Evolutionary conservation across 2,329 filamentous ascomycete species (phyloP).

Genomic region (Cadophora gregata): DNA sequence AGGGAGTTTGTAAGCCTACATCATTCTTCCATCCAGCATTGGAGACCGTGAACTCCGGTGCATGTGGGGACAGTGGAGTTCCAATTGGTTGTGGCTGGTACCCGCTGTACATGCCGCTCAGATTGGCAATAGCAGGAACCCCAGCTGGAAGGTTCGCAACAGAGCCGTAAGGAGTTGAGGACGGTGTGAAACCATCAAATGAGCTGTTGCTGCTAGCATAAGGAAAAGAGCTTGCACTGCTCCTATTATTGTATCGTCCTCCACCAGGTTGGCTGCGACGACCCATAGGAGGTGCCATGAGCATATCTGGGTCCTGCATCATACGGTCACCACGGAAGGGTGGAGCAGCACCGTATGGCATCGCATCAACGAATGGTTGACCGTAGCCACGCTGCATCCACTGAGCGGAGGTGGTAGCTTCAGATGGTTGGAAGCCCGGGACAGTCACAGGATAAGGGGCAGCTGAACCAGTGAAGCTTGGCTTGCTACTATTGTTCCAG

Average conservation of each 20-base stretch:
- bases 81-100: constrained; percentile 61
- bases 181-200: constrained; percentile 43
- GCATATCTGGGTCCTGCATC: constrained; percentile 39
- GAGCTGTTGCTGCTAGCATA: constrained; percentile 45
- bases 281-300: constrained; percentile 37
- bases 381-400: constrained; percentile 53
- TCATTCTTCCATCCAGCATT: constrained; percentile 45
- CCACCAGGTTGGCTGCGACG: constrained; percentile 38
- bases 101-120: constrained; percentile 44
- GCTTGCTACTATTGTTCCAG: constrained; percentile 52
- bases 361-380: constrained; percentile 42
- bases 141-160: constrained; percentile 38
- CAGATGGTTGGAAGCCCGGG: constrained; percentile 38
- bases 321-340: constrained; percentile 42
- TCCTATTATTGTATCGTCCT: constrained; percentile 41
- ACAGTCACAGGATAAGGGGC: constrained; percentile 44
- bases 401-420: constrained; percentile 48
- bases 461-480: constrained; percentile 43
- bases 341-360: constrained; percentile 37
- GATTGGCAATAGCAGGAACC: constrained; percentile 32
- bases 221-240: constrained; percentile 39
- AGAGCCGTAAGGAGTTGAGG: constrained; percentile 40
- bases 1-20: constrained; percentile 35
- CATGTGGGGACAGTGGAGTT: constrained; percentile 74
- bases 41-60: constrained; percentile 72